Evolutionary conservation across 306 rosid species (phyloP).

Genomic region (Ammopiptanthus mongolicus): DNA sequence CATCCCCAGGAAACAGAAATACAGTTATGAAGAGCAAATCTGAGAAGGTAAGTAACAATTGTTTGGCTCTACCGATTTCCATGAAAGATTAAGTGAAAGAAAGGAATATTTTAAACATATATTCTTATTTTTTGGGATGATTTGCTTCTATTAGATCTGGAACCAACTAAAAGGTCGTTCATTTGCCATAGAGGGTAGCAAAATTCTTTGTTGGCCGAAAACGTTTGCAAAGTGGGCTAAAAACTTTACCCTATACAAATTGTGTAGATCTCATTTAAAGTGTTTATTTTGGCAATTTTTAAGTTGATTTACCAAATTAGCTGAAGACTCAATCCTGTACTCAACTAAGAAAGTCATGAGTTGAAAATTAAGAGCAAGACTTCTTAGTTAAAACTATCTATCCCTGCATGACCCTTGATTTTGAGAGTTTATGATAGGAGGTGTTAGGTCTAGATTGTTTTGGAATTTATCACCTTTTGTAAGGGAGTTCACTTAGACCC

Average conservation of each 20-base stretch:
- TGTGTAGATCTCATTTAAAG: neutral
- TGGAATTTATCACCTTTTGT: neutral
- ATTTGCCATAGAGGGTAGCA: neutral
- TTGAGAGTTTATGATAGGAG: neutral
- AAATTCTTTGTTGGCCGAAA: neutral
- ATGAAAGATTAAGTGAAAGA: neutral
- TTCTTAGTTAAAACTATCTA: neutral
- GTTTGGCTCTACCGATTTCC: constrained; percentile 1
- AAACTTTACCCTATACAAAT: neutral
- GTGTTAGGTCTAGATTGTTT: neutral
- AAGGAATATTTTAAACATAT: neutral
- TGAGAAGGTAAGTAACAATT: constrained; percentile 52
- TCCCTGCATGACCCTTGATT: neutral
- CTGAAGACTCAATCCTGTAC: neutral
- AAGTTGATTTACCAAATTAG: neutral
- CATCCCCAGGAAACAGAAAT: constrained; percentile 53
- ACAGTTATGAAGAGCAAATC: constrained; percentile 50
- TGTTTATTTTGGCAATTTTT: neutral
- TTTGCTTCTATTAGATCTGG: neutral
- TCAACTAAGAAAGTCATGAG: neutral
- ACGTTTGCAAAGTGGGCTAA: neutral
- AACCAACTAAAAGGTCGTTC: neutral
- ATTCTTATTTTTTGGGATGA: neutral
- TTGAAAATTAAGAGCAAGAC: neutral
- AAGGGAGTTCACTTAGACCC: neutral